Evolutionary conservation across 805 yeast species (phyloP), one percentile per base, ranked within the genome.

Genomic region (Sporopachydermia quercuum): DNA sequence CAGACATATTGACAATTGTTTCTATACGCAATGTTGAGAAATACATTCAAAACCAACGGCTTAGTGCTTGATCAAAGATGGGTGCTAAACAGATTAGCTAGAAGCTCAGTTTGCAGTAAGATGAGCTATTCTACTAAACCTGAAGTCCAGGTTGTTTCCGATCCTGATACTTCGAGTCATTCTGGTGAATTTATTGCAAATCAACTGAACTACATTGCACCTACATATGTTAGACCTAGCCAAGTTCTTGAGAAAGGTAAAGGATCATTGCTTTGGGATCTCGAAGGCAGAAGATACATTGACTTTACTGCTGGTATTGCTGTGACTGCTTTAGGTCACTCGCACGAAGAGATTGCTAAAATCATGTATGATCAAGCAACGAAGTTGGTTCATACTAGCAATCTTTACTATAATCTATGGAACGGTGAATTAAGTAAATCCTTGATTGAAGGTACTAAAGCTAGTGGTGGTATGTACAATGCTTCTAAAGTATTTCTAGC

Each of bases 281-380:
- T 79, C 38, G 85, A 83, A 49, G 79, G 80, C 44, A 68, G 74
- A 34, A 70, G 78, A 54, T 91, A 78, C 53, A 68, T 91, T 39
- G 98, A 91, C 55, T 89, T 91, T 60, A 78, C 89, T 1, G 86
- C 96, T 2, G 98, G 98, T 40, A 89, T 91, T 48, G 97, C 98
- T 1, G 98, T 91, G 13, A 89, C 95, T n/a, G 78, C 83, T 1
- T 64, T 91, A 46, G 98, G 98, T 2, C 97, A 91, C 54, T 65
- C 86, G 17, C 71, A 91, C 49, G 74, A 76, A 3, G 78, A 76
- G 45, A 70, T 91, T 30, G 71, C 94, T 4, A 63, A 78, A 40
- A 72, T 91, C 44, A 56, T 86, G 45, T 58, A 61, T 42, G 79
- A 80, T 35, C 98, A 91, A 61, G 74, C 86, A 1, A 55, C 56